Conservation (phyloP, 129 eudicot genomes). For the Tanacetum coccineum region DNA sequence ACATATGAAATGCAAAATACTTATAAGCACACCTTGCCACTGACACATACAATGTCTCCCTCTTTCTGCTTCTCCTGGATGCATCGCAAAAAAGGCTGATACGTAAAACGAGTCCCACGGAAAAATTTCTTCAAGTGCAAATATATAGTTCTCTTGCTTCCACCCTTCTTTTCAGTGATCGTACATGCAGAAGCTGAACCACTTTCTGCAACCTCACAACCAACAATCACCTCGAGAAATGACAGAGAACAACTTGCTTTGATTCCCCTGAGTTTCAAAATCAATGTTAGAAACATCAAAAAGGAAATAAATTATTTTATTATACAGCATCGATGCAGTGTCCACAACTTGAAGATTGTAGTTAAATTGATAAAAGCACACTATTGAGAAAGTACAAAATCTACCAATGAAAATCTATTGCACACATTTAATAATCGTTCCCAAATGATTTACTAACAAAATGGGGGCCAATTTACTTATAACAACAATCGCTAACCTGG, state of each 20-base stretch:
- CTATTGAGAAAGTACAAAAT: background rate
- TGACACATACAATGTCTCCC: slow-evolving; percentile 85
- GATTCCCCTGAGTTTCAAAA: slow-evolving; percentile 63
- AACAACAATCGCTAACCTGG: slow-evolving; percentile 44
- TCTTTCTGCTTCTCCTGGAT: slow-evolving; percentile 65
- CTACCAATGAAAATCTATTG: slow-evolving; percentile 11
- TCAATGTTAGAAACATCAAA: slow-evolving; percentile 15
- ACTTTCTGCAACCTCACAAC: slow-evolving; percentile 61
- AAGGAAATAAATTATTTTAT: background rate
- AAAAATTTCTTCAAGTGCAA: slow-evolving; percentile 86
- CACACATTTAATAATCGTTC: background rate
- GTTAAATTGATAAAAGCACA: slow-evolving; percentile 12
- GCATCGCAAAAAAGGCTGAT: slow-evolving; percentile 53
- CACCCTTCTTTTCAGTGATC: slow-evolving; percentile 31
- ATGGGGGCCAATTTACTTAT: background rate
- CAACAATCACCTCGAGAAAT: slow-evolving; percentile 83
- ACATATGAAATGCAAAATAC: slow-evolving; percentile 13
- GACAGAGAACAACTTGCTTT: slow-evolving; percentile 65
- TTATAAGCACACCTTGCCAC: slow-evolving; percentile 82
- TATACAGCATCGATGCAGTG: slow-evolving; percentile 14
- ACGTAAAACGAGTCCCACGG: slow-evolving; percentile 84
- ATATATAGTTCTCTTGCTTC: slow-evolving; percentile 55
- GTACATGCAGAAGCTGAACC: slow-evolving; percentile 43
- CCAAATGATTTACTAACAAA: slow-evolving; percentile 12
- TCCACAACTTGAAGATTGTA: slow-evolving; percentile 20